Conservation (phyloP, 371 early-diverging fungal species). For the Nematocida major region DNA sequence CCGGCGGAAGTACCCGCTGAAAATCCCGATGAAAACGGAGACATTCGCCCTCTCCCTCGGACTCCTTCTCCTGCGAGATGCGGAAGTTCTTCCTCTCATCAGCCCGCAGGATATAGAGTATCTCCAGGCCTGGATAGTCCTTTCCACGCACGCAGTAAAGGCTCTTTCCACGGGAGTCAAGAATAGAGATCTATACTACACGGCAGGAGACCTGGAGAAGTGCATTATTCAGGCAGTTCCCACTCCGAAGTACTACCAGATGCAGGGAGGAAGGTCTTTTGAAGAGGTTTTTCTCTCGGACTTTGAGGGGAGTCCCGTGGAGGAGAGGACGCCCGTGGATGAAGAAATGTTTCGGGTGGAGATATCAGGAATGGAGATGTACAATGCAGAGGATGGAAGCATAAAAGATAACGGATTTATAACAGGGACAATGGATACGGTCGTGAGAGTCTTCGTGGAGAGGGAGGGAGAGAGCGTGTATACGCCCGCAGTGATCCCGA, state of each 20-base stretch:
- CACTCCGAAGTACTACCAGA: slow-evolving; percentile 52
- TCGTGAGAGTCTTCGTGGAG: neutral
- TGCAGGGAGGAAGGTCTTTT: slow-evolving; percentile 60
- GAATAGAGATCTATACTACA: neutral
- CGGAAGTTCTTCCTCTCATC: neutral
- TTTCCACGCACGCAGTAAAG: neutral
- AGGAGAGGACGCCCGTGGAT: slow-evolving; percentile 20
- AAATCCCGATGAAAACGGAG: neutral
- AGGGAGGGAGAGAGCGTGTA: neutral
- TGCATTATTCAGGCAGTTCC: slow-evolving; percentile 60
- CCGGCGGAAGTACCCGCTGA: neutral
- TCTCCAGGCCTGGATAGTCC: slow-evolving; percentile 15
- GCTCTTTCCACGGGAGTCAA: neutral
- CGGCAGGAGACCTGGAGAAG: slow-evolving; percentile 51
- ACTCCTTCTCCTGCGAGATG: neutral
- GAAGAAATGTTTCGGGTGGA: slow-evolving; percentile 15
- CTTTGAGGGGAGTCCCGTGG: slow-evolving; percentile 28
- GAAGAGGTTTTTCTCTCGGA: slow-evolving; percentile 43
- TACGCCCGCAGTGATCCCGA: neutral
- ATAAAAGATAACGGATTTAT: neutral
- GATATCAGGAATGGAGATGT: slow-evolving; percentile 15
- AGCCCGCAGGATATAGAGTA: neutral
- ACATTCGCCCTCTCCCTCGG: neutral
- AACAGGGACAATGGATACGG: neutral
- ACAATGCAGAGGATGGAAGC: slow-evolving; percentile 17